Evolutionary conservation across 768 basidiomycete genomes (phyloP).

Genomic region (Mrakia hoshinonis): DNA sequence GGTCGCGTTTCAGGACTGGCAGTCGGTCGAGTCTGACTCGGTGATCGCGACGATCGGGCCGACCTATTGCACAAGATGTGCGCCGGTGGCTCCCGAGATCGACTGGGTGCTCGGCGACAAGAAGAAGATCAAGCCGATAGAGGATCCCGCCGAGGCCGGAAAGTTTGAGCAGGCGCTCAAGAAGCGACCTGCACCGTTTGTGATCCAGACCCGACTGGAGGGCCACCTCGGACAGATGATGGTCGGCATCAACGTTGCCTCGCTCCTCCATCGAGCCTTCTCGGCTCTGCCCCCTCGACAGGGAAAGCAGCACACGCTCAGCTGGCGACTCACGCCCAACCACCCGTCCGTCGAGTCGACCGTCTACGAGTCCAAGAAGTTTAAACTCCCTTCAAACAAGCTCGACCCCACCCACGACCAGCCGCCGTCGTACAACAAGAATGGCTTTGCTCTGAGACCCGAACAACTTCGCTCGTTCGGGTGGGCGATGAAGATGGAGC

Average conservation of each 20-base stretch:
- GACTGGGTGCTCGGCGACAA: constrained; percentile 60
- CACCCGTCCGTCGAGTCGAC: constrained; percentile 44
- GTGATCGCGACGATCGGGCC: neutral
- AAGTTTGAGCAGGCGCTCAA: constrained; percentile 78
- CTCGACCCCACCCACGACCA: constrained; percentile 60
- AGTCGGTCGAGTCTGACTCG: constrained; percentile 46
- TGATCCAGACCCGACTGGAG: constrained; percentile 60
- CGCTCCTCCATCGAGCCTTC: constrained; percentile 75
- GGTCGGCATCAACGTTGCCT: constrained; percentile 79
- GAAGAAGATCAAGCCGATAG: constrained; percentile 56
- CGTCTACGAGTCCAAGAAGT: constrained; percentile 46
- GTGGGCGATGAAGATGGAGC: constrained; percentile 86
- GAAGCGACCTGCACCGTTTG: constrained; percentile 71
- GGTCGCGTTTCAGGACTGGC: constrained; percentile 65
- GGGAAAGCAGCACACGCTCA: constrained; percentile 49
- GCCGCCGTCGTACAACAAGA: constrained; percentile 66
- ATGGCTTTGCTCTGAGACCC: constrained; percentile 59
- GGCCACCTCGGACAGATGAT: constrained; percentile 60
- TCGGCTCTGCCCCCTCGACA: constrained; percentile 65
- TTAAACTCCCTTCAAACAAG: constrained; percentile 63
- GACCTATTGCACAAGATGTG: constrained; percentile 65
- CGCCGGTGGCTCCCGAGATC: constrained; percentile 65
- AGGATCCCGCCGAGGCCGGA: constrained; percentile 78
- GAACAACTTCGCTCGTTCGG: constrained; percentile 83
- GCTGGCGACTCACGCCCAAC: constrained; percentile 76